phyloP scores from a whole-genome alignment of 2,329 filamentous ascomycete genomes.

The Immersiporthe knoxdaviesiana region DNA sequence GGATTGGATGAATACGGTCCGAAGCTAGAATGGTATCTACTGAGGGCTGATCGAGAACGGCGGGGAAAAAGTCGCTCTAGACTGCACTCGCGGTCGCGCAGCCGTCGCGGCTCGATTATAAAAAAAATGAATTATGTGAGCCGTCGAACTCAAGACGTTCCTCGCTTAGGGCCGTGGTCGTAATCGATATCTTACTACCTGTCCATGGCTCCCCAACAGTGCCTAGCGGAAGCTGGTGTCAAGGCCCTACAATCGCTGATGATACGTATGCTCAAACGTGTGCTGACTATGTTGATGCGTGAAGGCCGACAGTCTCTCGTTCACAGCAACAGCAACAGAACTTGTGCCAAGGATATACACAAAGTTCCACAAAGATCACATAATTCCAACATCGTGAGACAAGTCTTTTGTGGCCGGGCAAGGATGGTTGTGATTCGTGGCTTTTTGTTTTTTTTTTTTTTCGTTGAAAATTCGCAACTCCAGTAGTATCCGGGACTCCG shows the following conservation, averaged over 20 bases:
- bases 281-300: background rate
- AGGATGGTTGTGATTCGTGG: constrained; percentile 26
- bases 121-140: background rate
- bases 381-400: background rate
- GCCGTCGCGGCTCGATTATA: background rate
- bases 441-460: constrained; percentile 15
- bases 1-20: background rate
- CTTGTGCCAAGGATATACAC: background rate
- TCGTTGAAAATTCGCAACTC: constrained; percentile 28
- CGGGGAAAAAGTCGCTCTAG: constrained; percentile 15
- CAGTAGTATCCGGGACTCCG: constrained; percentile 30
- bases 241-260: background rate
- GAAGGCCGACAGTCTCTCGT: background rate
- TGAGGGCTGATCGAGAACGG: constrained; percentile 16
- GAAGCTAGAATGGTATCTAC: constrained; percentile 15
- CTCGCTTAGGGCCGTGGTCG: background rate
- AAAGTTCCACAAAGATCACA: background rate
- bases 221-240: background rate
- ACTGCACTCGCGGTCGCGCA: constrained; percentile 2
- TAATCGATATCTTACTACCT: background rate
- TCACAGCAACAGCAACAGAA: background rate
- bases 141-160: background rate
- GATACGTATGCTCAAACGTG: background rate
- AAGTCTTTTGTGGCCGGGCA: constrained; percentile 23
- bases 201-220: background rate